These are phyloP conservation scores for Bullera alba DNA, from an alignment of 768 basidiomycete species.

Conservation along the genomic window DNA sequence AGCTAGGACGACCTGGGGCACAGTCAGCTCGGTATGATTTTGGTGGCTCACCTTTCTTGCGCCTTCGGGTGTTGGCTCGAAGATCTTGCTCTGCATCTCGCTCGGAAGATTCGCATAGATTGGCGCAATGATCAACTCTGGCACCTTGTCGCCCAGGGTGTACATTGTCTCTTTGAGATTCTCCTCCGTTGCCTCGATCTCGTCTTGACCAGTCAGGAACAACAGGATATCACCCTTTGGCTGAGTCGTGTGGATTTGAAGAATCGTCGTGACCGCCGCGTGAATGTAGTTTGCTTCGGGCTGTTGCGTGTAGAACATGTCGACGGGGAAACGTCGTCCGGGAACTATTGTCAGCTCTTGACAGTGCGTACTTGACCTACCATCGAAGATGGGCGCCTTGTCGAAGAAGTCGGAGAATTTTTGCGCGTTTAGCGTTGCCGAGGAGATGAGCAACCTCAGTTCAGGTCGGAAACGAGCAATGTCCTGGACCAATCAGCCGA, in stretches of 20 bases:
- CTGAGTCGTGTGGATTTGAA: slow-evolving; percentile 98
- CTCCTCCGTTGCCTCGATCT: slow-evolving; percentile 96
- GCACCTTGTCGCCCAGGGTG: slow-evolving; percentile 89
- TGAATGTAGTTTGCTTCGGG: slow-evolving; percentile 99
- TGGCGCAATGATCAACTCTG: slow-evolving; percentile 88
- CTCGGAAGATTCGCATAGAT: slow-evolving; percentile 99
- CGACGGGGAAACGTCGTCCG: slow-evolving; percentile 93
- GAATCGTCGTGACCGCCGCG: slow-evolving; percentile 95
- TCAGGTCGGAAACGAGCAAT: slow-evolving; percentile 62
- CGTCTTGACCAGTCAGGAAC: slow-evolving; percentile 97
- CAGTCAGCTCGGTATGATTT: neutral
- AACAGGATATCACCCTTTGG: slow-evolving; percentile 96
- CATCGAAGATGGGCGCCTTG: slow-evolving; percentile 86
- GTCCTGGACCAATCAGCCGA: slow-evolving; percentile 14
- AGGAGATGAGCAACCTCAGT: slow-evolving; percentile 79
- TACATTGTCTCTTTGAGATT: slow-evolving; percentile 91
- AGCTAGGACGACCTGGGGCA: slow-evolving; percentile 71
- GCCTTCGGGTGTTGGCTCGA: slow-evolving; percentile 94
- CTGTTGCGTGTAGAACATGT: slow-evolving; percentile 97
- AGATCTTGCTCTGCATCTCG: slow-evolving; percentile 99
- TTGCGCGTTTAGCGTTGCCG: slow-evolving; percentile 91
- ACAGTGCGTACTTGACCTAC: slow-evolving; percentile 49
- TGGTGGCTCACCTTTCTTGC: slow-evolving; percentile 67
- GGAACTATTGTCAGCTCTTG: slow-evolving; percentile 58
- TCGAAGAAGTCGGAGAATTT: slow-evolving; percentile 99